Evolutionary conservation across 2,329 filamentous ascomycete species (phyloP).

Genomic region (Neoscytalidium dimidiatum): DNA sequence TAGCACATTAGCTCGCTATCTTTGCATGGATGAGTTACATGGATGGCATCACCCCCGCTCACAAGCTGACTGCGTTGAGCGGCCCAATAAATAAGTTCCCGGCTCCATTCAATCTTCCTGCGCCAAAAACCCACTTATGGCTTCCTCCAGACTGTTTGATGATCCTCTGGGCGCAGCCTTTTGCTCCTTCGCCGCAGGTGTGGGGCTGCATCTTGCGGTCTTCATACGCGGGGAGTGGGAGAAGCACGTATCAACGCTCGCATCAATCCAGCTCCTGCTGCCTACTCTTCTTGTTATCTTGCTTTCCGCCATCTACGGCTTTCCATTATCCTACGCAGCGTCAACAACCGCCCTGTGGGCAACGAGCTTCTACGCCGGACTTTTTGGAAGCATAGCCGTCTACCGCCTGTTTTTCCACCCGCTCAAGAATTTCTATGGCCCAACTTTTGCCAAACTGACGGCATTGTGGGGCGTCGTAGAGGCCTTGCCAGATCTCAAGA

Average conservation of each 20-base stretch:
- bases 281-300: background rate
- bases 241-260: background rate
- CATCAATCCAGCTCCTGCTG: background rate
- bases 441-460: constrained; percentile 36
- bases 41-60: too few species aligned
- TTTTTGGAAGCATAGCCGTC: constrained; percentile 37
- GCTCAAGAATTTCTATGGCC: constrained; percentile 41
- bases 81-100: too few species aligned
- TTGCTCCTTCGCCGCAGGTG: background rate
- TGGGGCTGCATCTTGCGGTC: background rate
- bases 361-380: constrained; percentile 15
- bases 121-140: background rate
- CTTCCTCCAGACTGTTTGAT: background rate
- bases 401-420: constrained; percentile 47
- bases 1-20: too few species aligned
- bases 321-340: background rate
- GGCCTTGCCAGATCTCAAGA: constrained; percentile 22
- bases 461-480: constrained; percentile 41
- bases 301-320: background rate
- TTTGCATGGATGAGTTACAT: too few species aligned
- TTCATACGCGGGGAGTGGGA: constrained; percentile 8
- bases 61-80: too few species aligned
- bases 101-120: too few species aligned
- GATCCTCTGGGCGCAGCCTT: background rate
- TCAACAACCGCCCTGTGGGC: background rate